Percentiles rank a stretch among this genome's conserved stretches.
phyloP scores from a whole-genome alignment of 148 eudicot species.

The Rhododendron ferrugineum region DNA sequence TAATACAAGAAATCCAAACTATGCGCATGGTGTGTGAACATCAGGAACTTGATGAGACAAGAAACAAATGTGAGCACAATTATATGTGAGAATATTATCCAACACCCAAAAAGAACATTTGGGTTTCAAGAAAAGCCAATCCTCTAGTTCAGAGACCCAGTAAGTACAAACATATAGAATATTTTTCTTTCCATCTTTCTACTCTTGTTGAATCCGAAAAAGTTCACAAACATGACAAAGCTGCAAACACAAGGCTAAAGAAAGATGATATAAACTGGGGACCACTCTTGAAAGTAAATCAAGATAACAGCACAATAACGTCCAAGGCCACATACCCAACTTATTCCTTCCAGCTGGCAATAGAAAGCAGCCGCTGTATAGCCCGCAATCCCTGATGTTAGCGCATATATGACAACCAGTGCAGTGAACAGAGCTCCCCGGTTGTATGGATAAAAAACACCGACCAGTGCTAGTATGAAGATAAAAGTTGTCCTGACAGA shows the following conservation, averaged over 20 bases:
- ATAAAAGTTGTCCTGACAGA: slow-evolving; percentile 32
- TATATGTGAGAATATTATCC: neutral
- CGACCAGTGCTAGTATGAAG: slow-evolving; percentile 42
- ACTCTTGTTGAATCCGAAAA: neutral
- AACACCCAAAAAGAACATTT: neutral
- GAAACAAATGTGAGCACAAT: neutral
- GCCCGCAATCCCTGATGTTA: slow-evolving; percentile 53
- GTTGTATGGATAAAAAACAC: slow-evolving; percentile 53
- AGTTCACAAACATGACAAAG: neutral
- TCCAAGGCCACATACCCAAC: slow-evolving; percentile 33
- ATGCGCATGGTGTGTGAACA: neutral
- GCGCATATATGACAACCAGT: slow-evolving; percentile 46
- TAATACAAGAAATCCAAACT: neutral
- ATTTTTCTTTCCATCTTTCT: neutral
- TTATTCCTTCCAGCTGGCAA: slow-evolving; percentile 45
- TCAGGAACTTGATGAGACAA: neutral
- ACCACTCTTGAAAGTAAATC: neutral
- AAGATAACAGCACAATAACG: neutral
- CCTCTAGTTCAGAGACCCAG: neutral
- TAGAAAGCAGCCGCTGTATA: slow-evolving; percentile 44
- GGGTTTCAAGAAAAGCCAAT: neutral
- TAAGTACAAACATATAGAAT: neutral
- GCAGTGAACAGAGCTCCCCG: slow-evolving; percentile 54
- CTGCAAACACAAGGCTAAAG: neutral
- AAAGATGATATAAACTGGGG: neutral